Conservation (phyloP, 768 basidiomycete species). For the Tylopilus rubrobrunneus region DNA sequence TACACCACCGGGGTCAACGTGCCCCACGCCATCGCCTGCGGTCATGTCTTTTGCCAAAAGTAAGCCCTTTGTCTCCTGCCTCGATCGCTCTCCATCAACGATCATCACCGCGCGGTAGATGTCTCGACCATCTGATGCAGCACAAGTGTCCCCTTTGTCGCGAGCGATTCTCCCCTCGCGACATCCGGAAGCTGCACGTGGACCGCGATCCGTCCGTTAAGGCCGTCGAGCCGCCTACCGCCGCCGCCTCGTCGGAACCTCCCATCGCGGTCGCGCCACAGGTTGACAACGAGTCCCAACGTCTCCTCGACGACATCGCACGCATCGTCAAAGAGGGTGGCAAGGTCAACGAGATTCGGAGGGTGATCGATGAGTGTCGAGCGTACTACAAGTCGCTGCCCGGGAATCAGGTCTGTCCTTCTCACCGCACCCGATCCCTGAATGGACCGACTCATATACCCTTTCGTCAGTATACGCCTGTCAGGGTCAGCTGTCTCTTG, state of each 20-base stretch:
- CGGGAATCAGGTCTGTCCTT: constrained; percentile 38
- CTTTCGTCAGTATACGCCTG: constrained; percentile 43
- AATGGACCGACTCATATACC: constrained; percentile 6
- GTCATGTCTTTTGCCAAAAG: constrained; percentile 64
- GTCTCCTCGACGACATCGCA: constrained; percentile 52
- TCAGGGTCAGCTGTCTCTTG: constrained; percentile 47
- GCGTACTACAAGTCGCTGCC: constrained; percentile 45
- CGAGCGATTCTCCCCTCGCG: constrained; percentile 41
- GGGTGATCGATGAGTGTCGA: constrained; percentile 49
- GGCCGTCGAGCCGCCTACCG: constrained; percentile 6
- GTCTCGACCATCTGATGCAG: constrained; percentile 48
- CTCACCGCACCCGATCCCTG: constrained; percentile 8
- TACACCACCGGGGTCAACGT: constrained; percentile 51
- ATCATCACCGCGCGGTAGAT: constrained; percentile 35
- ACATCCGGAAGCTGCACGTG: constrained; percentile 55
- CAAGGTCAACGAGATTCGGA: constrained; percentile 45
- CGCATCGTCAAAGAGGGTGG: constrained; percentile 54
- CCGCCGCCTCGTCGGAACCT: constrained; percentile 15
- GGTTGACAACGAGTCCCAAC: constrained; percentile 43
- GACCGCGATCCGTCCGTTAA: constrained; percentile 40
- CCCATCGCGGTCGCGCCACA: constrained; percentile 11
- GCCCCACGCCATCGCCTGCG: constrained; percentile 66
- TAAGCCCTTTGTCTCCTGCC: constrained; percentile 25
- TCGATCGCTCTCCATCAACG: constrained; percentile 8
- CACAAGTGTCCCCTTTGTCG: constrained; percentile 65